Conservation (phyloP, 1,284 basidiomycete genomes). For the Heterobasidion parviporum region DNA sequence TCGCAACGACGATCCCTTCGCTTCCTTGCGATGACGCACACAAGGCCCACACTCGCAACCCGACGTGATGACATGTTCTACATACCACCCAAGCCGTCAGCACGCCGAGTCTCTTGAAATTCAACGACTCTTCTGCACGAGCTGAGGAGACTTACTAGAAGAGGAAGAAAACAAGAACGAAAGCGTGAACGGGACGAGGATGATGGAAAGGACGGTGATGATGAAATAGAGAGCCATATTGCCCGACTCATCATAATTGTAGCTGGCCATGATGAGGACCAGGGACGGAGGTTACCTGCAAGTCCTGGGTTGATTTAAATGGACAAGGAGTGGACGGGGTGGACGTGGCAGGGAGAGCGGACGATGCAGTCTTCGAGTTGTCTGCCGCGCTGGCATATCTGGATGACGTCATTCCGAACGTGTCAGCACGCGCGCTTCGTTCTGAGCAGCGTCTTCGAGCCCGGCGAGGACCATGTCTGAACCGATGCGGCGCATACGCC, state of each 20-base stretch:
- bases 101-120: not conserved
- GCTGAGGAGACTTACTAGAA: slow-evolving; percentile 26
- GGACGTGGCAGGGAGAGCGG: not conserved
- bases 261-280: slow-evolving; percentile 52
- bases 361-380: too few species aligned
- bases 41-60: slow-evolving; percentile 70
- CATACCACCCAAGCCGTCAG: not conserved
- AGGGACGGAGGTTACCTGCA: not conserved
- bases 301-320: slow-evolving; percentile 1
- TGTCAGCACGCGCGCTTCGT: too few species aligned
- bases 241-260: slow-evolving; percentile 85
- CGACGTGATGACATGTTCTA: slow-evolving; percentile 18
- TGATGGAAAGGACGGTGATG: slow-evolving; percentile 75
- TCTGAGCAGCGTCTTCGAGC: not conserved
- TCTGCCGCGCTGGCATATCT: too few species aligned
- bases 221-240: slow-evolving; percentile 87
- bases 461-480: slow-evolving; percentile 23
- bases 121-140: not conserved
- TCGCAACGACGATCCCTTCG: slow-evolving; percentile 30
- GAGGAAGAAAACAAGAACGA: slow-evolving; percentile 33
- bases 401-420: too few species aligned
- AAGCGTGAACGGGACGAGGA: slow-evolving; percentile 72
- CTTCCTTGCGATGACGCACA: slow-evolving; percentile 44
- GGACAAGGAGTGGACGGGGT: slow-evolving; percentile 2
- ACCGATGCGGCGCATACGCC: slow-evolving; percentile 17